Conservation (phyloP, 2,329 filamentous ascomycete genomes). For the Pezicula carpinea region DNA sequence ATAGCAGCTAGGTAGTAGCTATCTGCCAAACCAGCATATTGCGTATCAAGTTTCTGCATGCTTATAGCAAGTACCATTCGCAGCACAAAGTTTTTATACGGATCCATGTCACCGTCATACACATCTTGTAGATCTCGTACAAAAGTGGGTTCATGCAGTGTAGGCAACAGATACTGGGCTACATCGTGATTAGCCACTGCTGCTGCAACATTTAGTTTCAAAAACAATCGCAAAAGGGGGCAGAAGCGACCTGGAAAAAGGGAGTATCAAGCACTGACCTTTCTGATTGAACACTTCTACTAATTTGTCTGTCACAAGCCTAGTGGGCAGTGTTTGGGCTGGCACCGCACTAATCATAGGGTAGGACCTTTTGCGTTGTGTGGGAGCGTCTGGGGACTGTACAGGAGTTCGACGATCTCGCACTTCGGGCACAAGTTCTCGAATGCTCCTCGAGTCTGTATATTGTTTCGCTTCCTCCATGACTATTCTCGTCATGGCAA, state of each 20-base stretch:
- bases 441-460: slow-evolving; percentile 85
- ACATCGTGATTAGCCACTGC: slow-evolving; percentile 12
- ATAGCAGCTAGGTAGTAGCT: slow-evolving; percentile 92
- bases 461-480: slow-evolving; percentile 97
- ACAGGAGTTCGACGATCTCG: slow-evolving; percentile 61
- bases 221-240: slow-evolving; percentile 3
- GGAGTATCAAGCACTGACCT: slow-evolving; percentile 45
- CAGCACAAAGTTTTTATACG: slow-evolving; percentile 82
- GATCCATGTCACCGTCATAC: slow-evolving; percentile 68
- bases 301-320: slow-evolving; percentile 70
- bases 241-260: slow-evolving; percentile 3
- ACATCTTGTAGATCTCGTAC: slow-evolving; percentile 73
- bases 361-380: slow-evolving; percentile 75
- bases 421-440: slow-evolving; percentile 79
- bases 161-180: slow-evolving; percentile 87
- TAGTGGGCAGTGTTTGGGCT: slow-evolving; percentile 69
- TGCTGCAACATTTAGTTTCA: slow-evolving; percentile 12
- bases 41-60: slow-evolving; percentile 83
- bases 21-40: slow-evolving; percentile 90
- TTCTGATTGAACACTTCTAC: slow-evolving; percentile 83
- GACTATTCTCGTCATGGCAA: slow-evolving; percentile 87
- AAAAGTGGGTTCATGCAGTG: slow-evolving; percentile 79
- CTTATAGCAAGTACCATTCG: slow-evolving; percentile 93
- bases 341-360: slow-evolving; percentile 84
- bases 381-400: slow-evolving; percentile 51